phyloP scores from a whole-genome alignment of 2,329 filamentous ascomycete species.

The Gnomoniopsis sp. region DNA sequence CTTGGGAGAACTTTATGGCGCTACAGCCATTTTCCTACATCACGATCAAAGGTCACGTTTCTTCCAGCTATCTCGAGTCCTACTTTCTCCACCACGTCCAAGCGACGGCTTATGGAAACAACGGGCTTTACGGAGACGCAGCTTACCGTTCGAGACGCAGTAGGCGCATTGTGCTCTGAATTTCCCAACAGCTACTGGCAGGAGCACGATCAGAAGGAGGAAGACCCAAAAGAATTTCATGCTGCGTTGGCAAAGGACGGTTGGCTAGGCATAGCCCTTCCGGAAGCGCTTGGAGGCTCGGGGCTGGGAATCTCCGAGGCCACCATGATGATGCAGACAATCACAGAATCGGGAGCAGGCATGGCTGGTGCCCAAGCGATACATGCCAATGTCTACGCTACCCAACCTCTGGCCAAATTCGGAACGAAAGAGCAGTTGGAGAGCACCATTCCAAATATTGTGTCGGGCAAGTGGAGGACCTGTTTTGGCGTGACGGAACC shows the following conservation, averaged over 20 bases:
- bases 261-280: constrained; percentile 78
- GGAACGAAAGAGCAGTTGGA: constrained; percentile 62
- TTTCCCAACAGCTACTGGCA: constrained; percentile 78
- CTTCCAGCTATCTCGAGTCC: constrained; percentile 25
- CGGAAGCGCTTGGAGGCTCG: constrained; percentile 69
- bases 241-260: constrained; percentile 70
- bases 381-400: constrained; percentile 69
- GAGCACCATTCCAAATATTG: constrained; percentile 65
- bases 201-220: constrained; percentile 64
- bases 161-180: constrained; percentile 63
- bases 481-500: constrained; percentile 88
- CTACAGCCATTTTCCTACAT: neutral
- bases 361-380: constrained; percentile 67
- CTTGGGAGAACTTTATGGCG: neutral
- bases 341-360: constrained; percentile 73
- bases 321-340: constrained; percentile 84
- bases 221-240: constrained; percentile 74
- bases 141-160: constrained; percentile 67
- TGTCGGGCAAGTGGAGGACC: constrained; percentile 66
- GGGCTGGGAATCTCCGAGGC: constrained; percentile 78
- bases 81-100: constrained; percentile 34
- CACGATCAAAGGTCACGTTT: neutral
- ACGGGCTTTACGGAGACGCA: constrained; percentile 71
- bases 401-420: constrained; percentile 71
- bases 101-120: constrained; percentile 61